Base-by-base conservation (phyloP, 768 basidiomycete species). In the Kwoniella heveanensis region DNA sequence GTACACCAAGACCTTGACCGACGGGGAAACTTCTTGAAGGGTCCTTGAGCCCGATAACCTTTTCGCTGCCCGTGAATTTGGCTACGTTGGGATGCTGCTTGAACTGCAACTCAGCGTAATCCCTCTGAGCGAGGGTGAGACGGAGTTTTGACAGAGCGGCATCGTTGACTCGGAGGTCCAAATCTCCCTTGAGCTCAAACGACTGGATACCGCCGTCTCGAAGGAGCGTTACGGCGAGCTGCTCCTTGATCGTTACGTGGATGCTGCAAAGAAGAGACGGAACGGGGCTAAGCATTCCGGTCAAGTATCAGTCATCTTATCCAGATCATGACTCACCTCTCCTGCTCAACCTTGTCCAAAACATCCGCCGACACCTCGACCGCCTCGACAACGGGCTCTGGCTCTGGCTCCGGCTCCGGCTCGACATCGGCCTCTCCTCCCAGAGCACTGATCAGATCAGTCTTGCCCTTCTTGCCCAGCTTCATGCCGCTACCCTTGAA, bases 401-500 rank as follows among this genome's bases (percentile, higher is more conserved):
- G 78, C 24, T 67, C 72, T 19, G 73, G 71, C 25, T 66, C 69
- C 2, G 67, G 64, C 54, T 70, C 56, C 70, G 62, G 44, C 62
- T 73, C 77, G 37, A 74, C 71, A 29, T 79, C 80, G 17, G 66
- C 73, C 64, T 90, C 90, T 1, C 88, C 88, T 10, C 93, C 94
- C 9, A 98, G 84, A 1, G 91, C 90, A 74, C 44, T 55, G 44
- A 94, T 79, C 22, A 96, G 79, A 66, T 95, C 94, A 5, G 90
- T 88, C 76, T 88, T 90, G 27, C 88, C 88, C 82, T 91, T 94
- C 82, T 95, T 97, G 32, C 95, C 94, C 15, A 99, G 85, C 73
- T 98, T 97, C 95, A 99, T 97, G 25, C 95, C 95, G 10, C 87
- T 85, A 47, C 89, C 87, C 83, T 95, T 96, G 87, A 98, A 98